Conservation (phyloP, 2,329 filamentous ascomycete genomes). For the Leptographium galeiforme region DNA sequence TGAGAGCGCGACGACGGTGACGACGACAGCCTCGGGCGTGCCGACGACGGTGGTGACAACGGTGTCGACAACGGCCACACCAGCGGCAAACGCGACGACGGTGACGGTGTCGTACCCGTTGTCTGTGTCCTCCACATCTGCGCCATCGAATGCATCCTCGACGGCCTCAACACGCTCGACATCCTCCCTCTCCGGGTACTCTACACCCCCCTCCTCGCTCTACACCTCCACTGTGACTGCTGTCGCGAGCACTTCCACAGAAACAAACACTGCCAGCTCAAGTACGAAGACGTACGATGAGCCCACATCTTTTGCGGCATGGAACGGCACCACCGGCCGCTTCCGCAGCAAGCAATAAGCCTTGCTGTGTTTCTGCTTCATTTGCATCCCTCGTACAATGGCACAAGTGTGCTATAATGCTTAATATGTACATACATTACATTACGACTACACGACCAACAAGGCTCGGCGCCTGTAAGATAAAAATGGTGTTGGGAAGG, state of each 20-base stretch:
- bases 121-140: background rate
- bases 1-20: constrained; percentile 3
- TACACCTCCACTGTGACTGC: constrained; percentile 10
- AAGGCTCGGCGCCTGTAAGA: background rate
- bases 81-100: background rate
- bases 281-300: background rate
- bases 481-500: background rate
- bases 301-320: constrained; percentile 31
- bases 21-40: background rate
- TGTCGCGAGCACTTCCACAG: constrained; percentile 15
- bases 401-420: background rate
- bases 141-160: background rate
- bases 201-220: background rate
- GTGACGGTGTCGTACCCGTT: background rate
- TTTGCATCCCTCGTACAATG: background rate
- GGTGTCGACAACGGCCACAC: background rate
- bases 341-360: background rate
- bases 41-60: constrained; percentile 1
- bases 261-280: constrained; percentile 1
- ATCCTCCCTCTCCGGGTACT: background rate
- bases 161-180: background rate
- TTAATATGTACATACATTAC: constrained; percentile 1
- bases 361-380: background rate
- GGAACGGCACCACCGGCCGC: constrained; percentile 24
- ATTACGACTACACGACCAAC: background rate